These are phyloP conservation scores for Tolypocladium guangdongense DNA, from an alignment of 2,329 filamentous ascomycete species.

Conservation along the genomic window DNA sequence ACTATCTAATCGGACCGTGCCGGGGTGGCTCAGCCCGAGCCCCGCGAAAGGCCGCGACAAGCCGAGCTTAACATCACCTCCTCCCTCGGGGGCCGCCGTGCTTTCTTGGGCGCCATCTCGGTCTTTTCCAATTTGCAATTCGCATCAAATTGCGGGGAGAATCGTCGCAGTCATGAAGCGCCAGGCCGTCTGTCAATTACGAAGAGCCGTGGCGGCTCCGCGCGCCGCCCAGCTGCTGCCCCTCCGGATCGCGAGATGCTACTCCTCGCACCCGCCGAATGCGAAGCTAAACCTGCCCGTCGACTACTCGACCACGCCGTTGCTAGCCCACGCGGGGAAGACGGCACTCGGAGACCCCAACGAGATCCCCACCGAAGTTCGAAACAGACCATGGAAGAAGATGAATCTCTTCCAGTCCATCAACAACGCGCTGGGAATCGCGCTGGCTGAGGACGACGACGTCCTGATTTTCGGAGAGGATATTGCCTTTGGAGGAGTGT, in stretches of 20 bases:
- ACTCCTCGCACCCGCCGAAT: constrained; percentile 47
- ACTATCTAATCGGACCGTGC: constrained; percentile 23
- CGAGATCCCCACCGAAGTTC: constrained; percentile 57
- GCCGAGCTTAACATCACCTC: constrained; percentile 21
- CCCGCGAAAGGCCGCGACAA: constrained; percentile 26
- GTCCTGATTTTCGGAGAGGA: constrained; percentile 94
- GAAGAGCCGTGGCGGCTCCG: constrained; percentile 14
- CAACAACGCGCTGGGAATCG: constrained; percentile 78
- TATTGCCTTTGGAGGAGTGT: constrained; percentile 93
- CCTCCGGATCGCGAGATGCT: constrained; percentile 19
- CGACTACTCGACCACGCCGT: constrained; percentile 72
- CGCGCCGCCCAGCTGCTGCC: constrained; percentile 6
- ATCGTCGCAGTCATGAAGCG: constrained; percentile 18
- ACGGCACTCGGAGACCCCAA: constrained; percentile 53
- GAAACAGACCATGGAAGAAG: constrained; percentile 63
- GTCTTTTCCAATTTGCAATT: constrained; percentile 3
- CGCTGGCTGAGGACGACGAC: constrained; percentile 71
- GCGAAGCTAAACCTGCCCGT: constrained; percentile 71
- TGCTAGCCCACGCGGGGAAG: constrained; percentile 72
- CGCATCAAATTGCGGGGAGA: not conserved
- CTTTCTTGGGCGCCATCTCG: not conserved
- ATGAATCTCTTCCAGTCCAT: constrained; percentile 93
- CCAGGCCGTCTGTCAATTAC: constrained; percentile 18
- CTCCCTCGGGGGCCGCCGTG: not conserved
- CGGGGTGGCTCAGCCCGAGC: constrained; percentile 5